Conservation (phyloP, 2,329 filamentous ascomycete genomes). For the Penicillium aurantiogriseum region DNA sequence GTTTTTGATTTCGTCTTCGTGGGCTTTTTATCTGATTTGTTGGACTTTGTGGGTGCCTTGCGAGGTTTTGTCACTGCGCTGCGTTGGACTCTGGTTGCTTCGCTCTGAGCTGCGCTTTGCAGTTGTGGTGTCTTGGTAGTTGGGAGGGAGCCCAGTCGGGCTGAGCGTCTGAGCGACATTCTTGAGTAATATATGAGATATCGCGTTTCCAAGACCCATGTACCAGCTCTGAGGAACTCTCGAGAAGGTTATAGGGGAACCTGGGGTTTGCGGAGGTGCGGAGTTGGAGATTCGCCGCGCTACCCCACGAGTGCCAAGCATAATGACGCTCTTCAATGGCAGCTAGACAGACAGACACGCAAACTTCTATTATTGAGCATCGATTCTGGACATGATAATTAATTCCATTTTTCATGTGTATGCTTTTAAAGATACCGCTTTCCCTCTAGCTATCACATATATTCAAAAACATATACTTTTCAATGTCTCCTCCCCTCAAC, state of each 20-base stretch:
- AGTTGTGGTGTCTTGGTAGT: conserved; percentile 18
- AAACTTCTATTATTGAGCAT: background rate
- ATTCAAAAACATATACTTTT: background rate
- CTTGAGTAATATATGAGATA: background rate
- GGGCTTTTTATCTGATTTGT: conserved; percentile 20
- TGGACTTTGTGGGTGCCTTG: conserved; percentile 20
- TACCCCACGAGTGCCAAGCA: conserved; percentile 6
- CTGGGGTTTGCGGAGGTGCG: conserved; percentile 3
- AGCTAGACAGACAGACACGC: background rate
- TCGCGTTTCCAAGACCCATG: background rate
- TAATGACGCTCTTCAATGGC: background rate
- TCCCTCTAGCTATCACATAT: background rate
- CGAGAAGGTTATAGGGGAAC: background rate
- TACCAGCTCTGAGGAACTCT: background rate
- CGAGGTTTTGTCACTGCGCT: conserved; percentile 32
- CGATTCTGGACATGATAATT: background rate
- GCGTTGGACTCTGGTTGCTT: conserved; percentile 22
- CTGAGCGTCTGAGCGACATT: conserved; percentile 56
- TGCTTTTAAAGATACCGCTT: background rate
- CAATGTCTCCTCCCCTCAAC: background rate
- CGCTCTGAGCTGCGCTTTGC: conserved; percentile 23
- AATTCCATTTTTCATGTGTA: background rate
- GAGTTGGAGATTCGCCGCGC: background rate
- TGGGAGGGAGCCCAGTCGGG: conserved; percentile 43
- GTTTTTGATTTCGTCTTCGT: conserved; percentile 8